Base-by-base conservation (phyloP, 768 basidiomycete genomes). In the Multifurca ochricompacta region DNA sequence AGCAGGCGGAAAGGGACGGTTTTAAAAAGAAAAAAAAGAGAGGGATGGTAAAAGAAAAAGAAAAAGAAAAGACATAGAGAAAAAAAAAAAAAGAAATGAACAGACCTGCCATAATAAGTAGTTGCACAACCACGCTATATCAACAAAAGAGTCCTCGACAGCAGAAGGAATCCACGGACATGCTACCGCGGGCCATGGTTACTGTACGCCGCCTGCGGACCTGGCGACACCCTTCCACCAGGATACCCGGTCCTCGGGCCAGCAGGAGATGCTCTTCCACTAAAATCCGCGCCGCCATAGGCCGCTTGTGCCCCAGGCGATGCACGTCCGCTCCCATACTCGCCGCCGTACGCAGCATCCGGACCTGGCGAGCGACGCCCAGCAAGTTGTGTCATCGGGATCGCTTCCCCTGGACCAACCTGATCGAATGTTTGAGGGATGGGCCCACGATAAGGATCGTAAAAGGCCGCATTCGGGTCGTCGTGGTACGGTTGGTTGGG, bases 381-480 rank as follows among this genome's bases (percentile, higher is more conserved):
- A 34, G 62, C 56, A 75, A 54, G 76, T 63, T 85, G 82, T 1
- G 79, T 87, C 87, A 90, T 89, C 18, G 85, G 83, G 46, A 86
- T 85, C 4, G 78, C 75, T 65, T 90, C 87, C 2, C 51, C 64
- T 28, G 61, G 54, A 2, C 43, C 42, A n/a, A 47, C 60, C 71
- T 82, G 77, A 43, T 76, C 73, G 44, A 89, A 74, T 2, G 85
- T 75, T 47, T 77, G 77, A 6, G 85, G 84, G 18, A 84, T 71
- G n/a, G 87, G 84, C 1, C 85, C 86, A 25, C 78, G 76, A 67
- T 92, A 91, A 19, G 89, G 89, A 67, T 92, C 90, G 66, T 80
- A 91, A 32, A 70, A 73, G 7, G 43, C 64, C 5, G 68, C 64
- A 30, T 63, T 68, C 0, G 87, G 85, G 56, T 91, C 86, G 62